These are phyloP conservation scores for Rosa hybrid DNA, from an alignment of 331 rosid genomes.

Conservation along the genomic window DNA sequence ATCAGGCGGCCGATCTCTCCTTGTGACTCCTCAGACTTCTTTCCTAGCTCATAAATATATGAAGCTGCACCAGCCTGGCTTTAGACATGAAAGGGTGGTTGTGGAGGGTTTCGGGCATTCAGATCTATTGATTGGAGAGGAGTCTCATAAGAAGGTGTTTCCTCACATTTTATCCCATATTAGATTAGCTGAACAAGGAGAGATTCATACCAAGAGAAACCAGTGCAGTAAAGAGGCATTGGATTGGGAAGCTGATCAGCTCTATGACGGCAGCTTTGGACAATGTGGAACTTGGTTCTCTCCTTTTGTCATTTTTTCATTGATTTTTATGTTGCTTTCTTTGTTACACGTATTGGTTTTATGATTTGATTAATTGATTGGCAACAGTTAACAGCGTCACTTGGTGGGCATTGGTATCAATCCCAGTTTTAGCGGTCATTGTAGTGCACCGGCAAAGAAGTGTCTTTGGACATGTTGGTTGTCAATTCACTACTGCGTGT, in stretches of 20 bases:
- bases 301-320: constrained; percentile 5
- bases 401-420: too few species aligned
- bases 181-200: constrained; percentile 15
- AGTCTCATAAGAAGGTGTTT: constrained; percentile 33
- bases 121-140: constrained; percentile 40
- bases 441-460: too few species aligned
- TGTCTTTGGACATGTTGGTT: too few species aligned
- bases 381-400: too few species aligned
- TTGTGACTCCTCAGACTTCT: constrained; percentile 34
- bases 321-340: constrained; percentile 11
- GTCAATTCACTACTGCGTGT: too few species aligned
- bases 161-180: constrained; percentile 35
- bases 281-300: constrained; percentile 32
- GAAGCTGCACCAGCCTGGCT: constrained; percentile 37
- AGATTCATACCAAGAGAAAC: constrained; percentile 2
- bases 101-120: constrained; percentile 45
- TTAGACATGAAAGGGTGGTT: constrained; percentile 33
- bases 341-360: too few species aligned
- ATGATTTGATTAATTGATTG: too few species aligned
- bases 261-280: constrained; percentile 19
- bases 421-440: too few species aligned
- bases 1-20: constrained; percentile 32
- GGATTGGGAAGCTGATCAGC: constrained; percentile 32
- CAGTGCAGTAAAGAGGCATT: constrained; percentile 25
- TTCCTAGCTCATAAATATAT: constrained; percentile 39